phyloP scores from a whole-genome alignment of 306 rosid species.

The Acacia acuminata region DNA sequence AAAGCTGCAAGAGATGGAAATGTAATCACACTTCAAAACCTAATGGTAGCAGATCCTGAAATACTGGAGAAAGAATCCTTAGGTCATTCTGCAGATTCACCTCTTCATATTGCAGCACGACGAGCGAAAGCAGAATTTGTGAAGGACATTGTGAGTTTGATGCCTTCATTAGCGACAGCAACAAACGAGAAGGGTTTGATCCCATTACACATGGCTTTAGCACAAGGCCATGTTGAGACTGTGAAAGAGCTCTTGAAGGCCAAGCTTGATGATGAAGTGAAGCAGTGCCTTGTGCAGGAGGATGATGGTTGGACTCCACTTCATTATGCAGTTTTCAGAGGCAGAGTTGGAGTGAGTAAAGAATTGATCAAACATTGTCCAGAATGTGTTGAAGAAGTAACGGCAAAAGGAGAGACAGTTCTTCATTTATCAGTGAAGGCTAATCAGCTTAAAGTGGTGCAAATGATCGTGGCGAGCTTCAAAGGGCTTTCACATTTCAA shows the following conservation, averaged over 20 bases:
- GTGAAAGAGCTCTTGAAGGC: not conserved
- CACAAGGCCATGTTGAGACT: no score
- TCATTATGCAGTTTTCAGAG: not conserved
- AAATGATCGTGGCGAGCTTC: not conserved
- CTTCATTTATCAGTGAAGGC: constrained; percentile 2
- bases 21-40: not conserved
- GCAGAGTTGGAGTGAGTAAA: not conserved
- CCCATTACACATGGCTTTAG: not conserved
- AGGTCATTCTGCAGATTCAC: not conserved
- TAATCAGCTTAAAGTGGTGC: not conserved
- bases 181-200: not conserved
- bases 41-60: not conserved
- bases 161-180: not conserved
- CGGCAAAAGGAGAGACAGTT: not conserved
- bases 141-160: not conserved
- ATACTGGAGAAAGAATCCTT: not conserved
- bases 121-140: not conserved
- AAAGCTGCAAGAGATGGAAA: not conserved
- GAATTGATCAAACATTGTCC: not conserved
- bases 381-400: not conserved
- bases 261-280: not conserved
- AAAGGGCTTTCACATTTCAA: not conserved
- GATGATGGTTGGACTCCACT: not conserved
- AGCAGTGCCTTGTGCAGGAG: not conserved
- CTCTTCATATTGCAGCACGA: not conserved